phyloP scores from a whole-genome alignment of 2,329 filamentous ascomycete species.

The Xylariales sp. region DNA sequence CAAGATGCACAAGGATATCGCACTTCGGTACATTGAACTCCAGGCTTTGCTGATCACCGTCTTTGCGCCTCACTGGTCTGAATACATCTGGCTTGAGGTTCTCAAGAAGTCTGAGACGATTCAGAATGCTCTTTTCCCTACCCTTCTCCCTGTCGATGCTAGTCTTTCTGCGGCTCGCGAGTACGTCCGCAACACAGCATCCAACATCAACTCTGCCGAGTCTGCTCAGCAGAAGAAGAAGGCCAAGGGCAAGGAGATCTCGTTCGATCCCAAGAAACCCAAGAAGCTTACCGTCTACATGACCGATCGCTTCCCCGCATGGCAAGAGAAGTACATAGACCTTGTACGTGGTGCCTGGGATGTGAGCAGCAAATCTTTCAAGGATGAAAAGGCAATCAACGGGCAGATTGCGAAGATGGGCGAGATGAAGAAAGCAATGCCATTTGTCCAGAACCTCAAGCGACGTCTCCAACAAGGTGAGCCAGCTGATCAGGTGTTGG shows the following conservation, averaged over 20 bases:
- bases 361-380: constrained; percentile 49
- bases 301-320: constrained; percentile 74
- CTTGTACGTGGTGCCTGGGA: constrained; percentile 71
- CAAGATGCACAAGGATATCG: constrained; percentile 80
- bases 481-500: constrained; percentile 63
- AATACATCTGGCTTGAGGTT: constrained; percentile 91
- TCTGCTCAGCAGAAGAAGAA: constrained; percentile 80
- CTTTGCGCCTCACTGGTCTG: constrained; percentile 88
- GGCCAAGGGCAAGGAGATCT: constrained; percentile 81
- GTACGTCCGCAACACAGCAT: constrained; percentile 70
- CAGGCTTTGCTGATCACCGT: constrained; percentile 80
- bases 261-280: constrained; percentile 85
- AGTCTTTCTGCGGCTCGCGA: constrained; percentile 72
- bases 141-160: constrained; percentile 60
- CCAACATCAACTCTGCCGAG: constrained; percentile 83
- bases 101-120: constrained; percentile 72
- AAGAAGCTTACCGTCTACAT: constrained; percentile 89
- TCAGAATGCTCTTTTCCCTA: constrained; percentile 74
- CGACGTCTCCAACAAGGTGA: constrained; percentile 72
- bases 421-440: constrained; percentile 98
- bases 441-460: constrained; percentile 87
- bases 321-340: constrained; percentile 89
- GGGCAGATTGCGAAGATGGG: constrained; percentile 75
- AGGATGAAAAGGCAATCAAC: constrained; percentile 73
- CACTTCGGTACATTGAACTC: constrained; percentile 77